phyloP scores from a whole-genome alignment of 768 basidiomycete genomes.

The Botryobasidium botryosum region DNA sequence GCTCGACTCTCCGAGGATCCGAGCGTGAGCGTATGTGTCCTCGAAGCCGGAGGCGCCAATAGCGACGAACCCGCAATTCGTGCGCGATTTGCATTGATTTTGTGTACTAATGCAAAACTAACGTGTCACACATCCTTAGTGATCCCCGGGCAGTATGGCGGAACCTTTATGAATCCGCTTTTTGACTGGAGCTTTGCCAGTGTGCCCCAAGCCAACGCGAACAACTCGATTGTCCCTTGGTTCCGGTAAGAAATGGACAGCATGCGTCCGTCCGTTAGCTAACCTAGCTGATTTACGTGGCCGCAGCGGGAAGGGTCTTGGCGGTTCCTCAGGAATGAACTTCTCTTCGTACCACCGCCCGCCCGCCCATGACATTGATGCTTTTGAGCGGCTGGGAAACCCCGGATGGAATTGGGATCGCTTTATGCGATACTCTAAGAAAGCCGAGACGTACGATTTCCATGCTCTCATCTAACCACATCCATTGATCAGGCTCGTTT shows the following conservation, averaged over 20 bases:
- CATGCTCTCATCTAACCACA: too few species aligned
- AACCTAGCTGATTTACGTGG: not conserved
- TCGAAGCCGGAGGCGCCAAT: conserved; percentile 23
- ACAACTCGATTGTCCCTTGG: not conserved
- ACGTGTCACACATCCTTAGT: too few species aligned
- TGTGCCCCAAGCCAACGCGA: not conserved
- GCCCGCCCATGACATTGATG: not conserved
- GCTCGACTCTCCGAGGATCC: conserved; percentile 27
- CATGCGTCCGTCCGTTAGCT: not conserved
- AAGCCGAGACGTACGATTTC: too few species aligned
- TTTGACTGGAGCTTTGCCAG: not conserved
- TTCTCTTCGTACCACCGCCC: not conserved
- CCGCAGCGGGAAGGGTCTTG: conserved; percentile 2
- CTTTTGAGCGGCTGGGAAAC: not conserved
- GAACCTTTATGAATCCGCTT: not conserved
- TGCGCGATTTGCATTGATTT: too few species aligned
- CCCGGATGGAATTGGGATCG: not conserved
- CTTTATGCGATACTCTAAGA: conserved; percentile 3
- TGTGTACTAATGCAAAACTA: too few species aligned
- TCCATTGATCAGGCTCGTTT: too few species aligned
- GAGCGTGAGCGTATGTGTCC: conserved; percentile 23
- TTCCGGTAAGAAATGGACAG: not conserved
- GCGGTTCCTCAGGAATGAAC: not conserved
- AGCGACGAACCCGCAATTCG: not conserved
- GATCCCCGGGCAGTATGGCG: too few species aligned